Conservation (phyloP, 805 yeast species). For the Zygoascus tannicola region DNA sequence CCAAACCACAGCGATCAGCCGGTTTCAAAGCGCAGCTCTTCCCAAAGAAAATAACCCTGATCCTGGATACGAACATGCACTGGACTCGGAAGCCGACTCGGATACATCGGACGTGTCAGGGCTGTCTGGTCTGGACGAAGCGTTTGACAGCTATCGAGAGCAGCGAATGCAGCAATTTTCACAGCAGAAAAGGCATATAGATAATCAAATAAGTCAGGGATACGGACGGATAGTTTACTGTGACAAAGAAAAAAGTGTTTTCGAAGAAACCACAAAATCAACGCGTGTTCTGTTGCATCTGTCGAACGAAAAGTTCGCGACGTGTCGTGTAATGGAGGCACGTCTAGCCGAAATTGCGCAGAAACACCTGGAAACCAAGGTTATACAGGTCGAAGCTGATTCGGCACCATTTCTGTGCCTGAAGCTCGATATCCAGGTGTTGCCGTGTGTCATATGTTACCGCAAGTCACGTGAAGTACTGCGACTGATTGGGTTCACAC, state of each 20-base stretch:
- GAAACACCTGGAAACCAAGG: slow-evolving; percentile 45
- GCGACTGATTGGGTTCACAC: slow-evolving; percentile 61
- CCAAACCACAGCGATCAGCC: background rate
- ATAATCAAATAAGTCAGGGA: slow-evolving; percentile 31
- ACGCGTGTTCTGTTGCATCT: slow-evolving; percentile 50
- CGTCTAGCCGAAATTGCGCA: slow-evolving; percentile 39
- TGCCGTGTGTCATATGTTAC: slow-evolving; percentile 64
- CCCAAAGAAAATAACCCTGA: background rate
- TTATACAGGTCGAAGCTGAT: slow-evolving; percentile 44
- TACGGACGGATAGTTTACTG: slow-evolving; percentile 37
- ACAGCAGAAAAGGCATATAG: slow-evolving; percentile 32
- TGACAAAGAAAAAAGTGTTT: slow-evolving; percentile 46
- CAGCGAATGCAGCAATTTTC: slow-evolving; percentile 50
- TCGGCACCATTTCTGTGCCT: slow-evolving; percentile 65
- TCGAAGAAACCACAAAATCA: slow-evolving; percentile 39
- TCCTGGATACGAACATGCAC: too few relatives aligned
- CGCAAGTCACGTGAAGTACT: slow-evolving; percentile 48
- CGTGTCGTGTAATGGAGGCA: slow-evolving; percentile 52
- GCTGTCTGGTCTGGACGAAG: slow-evolving; percentile 16
- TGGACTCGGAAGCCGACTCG: background rate
- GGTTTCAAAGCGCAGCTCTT: background rate
- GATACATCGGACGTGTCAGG: background rate
- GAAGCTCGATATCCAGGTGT: slow-evolving; percentile 51
- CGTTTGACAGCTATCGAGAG: slow-evolving; percentile 48
- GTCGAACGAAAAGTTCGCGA: slow-evolving; percentile 47